A percentile compares a stretch with the other conserved stretches of the same genome.
Evolutionary conservation across 169 alveolate genomes (phyloP).

Genomic region (Plasmodium sp.): DNA sequence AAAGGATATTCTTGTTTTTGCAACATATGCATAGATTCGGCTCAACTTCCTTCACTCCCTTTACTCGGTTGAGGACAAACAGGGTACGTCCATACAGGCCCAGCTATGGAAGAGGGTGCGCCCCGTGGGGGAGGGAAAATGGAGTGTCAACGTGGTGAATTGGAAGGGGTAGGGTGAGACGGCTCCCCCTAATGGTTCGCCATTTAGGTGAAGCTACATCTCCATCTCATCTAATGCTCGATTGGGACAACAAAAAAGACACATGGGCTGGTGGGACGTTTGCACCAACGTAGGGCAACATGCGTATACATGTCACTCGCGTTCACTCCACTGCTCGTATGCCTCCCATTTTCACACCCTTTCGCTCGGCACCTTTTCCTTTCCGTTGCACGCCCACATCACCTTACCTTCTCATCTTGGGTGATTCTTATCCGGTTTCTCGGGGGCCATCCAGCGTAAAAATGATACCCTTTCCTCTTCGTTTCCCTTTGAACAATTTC

Average conservation of each 20-base stretch:
- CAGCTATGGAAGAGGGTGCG: background rate
- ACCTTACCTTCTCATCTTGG: conserved; percentile 68
- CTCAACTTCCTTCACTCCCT: conserved; percentile 45
- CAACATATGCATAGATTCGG: conserved; percentile 69
- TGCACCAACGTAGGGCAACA: background rate
- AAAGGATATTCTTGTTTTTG: conserved; percentile 46
- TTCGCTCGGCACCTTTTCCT: background rate
- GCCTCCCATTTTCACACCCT: background rate
- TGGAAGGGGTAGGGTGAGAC: background rate
- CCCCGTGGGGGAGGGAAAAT: background rate
- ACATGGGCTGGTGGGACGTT: background rate
- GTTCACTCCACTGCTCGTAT: background rate
- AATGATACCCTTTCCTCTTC: conserved; percentile 56
- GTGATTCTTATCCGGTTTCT: conserved; percentile 57
- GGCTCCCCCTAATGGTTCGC: background rate
- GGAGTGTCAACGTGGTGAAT: background rate
- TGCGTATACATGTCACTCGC: background rate
- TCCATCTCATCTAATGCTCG: background rate
- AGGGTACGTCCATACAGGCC: conserved; percentile 60
- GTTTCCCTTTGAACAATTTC: conserved; percentile 74
- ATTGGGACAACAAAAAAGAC: background rate
- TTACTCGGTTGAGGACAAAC: conserved; percentile 54
- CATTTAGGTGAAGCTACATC: background rate
- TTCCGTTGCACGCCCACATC: background rate
- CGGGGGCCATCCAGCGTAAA: conserved; percentile 74